Percentiles rank a stretch among this genome's conserved stretches.
Evolutionary conservation across 352 stramenopile species (phyloP).

Genomic region (Globisporangium paroecandrum): DNA sequence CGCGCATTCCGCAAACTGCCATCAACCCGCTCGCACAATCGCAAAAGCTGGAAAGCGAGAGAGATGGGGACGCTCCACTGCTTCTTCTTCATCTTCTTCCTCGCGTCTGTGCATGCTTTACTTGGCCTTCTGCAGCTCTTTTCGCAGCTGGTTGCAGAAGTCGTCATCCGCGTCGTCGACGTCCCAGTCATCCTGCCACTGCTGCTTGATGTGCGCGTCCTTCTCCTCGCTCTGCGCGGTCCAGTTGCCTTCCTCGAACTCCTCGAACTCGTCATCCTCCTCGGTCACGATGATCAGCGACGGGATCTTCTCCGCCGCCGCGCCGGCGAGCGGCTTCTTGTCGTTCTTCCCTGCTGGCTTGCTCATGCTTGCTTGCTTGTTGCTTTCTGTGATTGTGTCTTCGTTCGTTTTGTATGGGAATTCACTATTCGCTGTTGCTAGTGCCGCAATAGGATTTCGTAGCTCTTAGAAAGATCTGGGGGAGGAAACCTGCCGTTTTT

Average conservation of each 20-base stretch:
- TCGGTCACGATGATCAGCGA: constrained; percentile 79
- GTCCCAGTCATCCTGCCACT: constrained; percentile 93
- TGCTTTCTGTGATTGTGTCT: not conserved
- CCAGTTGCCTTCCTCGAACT: constrained; percentile 86
- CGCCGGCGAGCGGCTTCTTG: constrained; percentile 8
- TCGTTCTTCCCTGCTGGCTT: constrained; percentile 24
- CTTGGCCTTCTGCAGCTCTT: constrained; percentile 85
- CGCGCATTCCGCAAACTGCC: not conserved
- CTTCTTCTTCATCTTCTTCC: not conserved
- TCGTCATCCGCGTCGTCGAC: constrained; percentile 91
- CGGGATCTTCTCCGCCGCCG: constrained; percentile 49
- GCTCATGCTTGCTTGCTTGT: constrained; percentile 27
- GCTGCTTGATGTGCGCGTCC: constrained; percentile 82
- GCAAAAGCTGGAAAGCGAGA: not conserved
- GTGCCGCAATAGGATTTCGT: constrained; percentile 1
- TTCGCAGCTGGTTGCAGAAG: constrained; percentile 90
- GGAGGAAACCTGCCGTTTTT: constrained; percentile 7
- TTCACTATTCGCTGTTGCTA: not conserved
- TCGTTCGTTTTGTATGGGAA: constrained; percentile 1
- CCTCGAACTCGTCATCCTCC: constrained; percentile 89
- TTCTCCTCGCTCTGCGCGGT: constrained; percentile 72
- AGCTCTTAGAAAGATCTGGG: constrained; percentile 16
- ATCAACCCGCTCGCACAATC: not conserved
- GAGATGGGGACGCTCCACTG: not conserved
- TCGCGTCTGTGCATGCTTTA: constrained; percentile 21